These are phyloP conservation scores for Sparassis latifolia DNA, from an alignment of 1,284 basidiomycete species.

Conservation along the genomic window DNA sequence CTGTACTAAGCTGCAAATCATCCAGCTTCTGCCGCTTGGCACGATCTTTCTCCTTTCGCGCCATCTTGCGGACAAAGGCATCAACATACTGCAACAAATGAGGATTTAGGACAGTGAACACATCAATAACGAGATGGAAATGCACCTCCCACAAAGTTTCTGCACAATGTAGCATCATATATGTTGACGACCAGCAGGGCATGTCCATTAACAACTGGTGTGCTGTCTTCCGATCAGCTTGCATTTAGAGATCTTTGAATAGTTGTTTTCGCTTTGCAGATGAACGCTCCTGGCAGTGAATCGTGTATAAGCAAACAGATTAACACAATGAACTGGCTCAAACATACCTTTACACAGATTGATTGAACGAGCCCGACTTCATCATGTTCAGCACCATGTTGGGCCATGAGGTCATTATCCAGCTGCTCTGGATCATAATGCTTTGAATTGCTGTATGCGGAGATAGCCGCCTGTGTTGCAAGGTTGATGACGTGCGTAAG, in stretches of 20 bases:
- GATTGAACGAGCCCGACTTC: slow-evolving; percentile 7
- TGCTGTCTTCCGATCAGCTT: slow-evolving; percentile 1
- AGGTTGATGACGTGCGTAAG: slow-evolving; percentile 18
- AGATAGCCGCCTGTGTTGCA: slow-evolving; percentile 13
- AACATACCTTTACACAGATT: slow-evolving; percentile 7
- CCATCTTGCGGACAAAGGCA: not conserved
- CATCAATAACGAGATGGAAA: slow-evolving; percentile 10
- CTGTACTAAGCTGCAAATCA: not conserved
- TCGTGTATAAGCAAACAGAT: not conserved
- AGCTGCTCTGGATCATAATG: slow-evolving; percentile 11
- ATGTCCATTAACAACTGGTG: slow-evolving; percentile 30
- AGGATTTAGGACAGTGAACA: not conserved
- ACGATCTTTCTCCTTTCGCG: not conserved
- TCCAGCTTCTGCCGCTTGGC: not conserved
- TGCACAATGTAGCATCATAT: slow-evolving; percentile 28
- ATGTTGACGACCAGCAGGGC: slow-evolving; percentile 36
- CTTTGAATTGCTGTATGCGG: slow-evolving; percentile 6
- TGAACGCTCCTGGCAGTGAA: slow-evolving; percentile 21
- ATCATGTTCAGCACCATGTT: slow-evolving; percentile 1
- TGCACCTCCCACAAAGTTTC: slow-evolving; percentile 2
- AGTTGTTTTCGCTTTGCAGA: slow-evolving; percentile 27
- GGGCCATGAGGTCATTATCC: slow-evolving; percentile 2
- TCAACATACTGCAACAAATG: slow-evolving; percentile 15
- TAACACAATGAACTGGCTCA: not conserved
- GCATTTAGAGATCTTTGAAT: slow-evolving; percentile 21